Base-by-base conservation (phyloP, 257 asterid genomes). In the Marsdenia floribunda region DNA sequence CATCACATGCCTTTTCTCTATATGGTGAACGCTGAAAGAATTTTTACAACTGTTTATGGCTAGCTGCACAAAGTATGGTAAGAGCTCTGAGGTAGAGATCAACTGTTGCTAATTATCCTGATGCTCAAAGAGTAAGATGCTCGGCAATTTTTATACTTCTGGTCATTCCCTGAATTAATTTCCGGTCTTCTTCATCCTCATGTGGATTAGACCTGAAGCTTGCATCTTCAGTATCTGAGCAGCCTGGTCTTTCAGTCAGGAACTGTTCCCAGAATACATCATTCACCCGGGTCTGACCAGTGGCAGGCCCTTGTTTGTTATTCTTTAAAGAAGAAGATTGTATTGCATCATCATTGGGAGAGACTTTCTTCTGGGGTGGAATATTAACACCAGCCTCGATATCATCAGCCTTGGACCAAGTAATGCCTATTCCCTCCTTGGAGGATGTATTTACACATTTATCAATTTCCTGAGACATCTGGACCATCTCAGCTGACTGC, bases 261-360 rank as follows among this genome's bases (percentile, higher is more conserved):
- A 92, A 94, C 77, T 90, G 97, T 76, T 94, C 98, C 98, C 97
- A 94, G 81, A 94, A 94, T 35, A 86, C 89, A 83, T 94, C 97
- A 74, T 94, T 94, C 74, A 90, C 96, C 68, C 88, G 85, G 63
- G 76, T 81, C 68, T 78, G 88, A 72, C 72, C 80, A 22, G 81
- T 73, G 69, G 84, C 76, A 54, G 85, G 82, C 50, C 38, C 90
- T 75, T 80, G 86, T 78, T 85, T 84, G 76, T 80, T 79, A n/a
- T 44, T 74, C 37, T 76, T 29, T 29, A 29, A 77, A 0, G 87
- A 80, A 29, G 92, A 71, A 71, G 88, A 72, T 49, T 82, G 24
- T 21, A 72, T 29, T 38, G 73, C 76, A 53, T 81, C 79, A 69
- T 80, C 86, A 68, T 68, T 85, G 22, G 75, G 29, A 70, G 21